Evolutionary conservation across 78 protist species (phyloP).

Genomic region (Guillardia theta): DNA sequence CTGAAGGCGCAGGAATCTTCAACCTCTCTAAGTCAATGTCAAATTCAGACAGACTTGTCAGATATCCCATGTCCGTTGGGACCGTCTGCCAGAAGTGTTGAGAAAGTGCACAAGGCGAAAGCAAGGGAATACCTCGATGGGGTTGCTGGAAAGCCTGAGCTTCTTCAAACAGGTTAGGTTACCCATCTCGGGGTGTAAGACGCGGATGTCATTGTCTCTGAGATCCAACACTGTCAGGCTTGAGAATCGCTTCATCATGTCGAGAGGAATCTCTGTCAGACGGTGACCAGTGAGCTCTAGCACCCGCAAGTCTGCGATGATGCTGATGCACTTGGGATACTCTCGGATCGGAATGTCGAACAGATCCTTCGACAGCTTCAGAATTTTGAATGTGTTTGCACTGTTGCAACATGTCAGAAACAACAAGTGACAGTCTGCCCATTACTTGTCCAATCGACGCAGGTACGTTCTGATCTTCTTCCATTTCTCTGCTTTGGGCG

Average conservation of each 20-base stretch:
- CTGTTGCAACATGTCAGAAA: too few relatives aligned
- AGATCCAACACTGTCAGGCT: background rate
- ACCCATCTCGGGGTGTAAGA: background rate
- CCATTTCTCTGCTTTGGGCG: background rate
- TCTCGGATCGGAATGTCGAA: background rate
- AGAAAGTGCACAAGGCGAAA: too few relatives aligned
- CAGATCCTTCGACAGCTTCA: background rate
- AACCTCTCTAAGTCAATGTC: background rate
- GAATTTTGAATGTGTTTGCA: background rate
- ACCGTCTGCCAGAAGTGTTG: too few relatives aligned
- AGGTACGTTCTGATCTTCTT: background rate
- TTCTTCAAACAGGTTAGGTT: background rate
- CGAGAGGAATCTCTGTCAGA: background rate
- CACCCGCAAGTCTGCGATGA: background rate
- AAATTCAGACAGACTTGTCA: background rate
- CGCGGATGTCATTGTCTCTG: background rate
- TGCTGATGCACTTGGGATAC: background rate
- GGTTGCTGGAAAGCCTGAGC: background rate
- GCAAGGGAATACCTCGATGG: background rate
- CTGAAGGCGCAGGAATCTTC: background rate
- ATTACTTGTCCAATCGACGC: background rate
- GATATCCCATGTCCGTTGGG: background rate
- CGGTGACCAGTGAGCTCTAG: background rate
- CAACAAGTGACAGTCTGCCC: too few relatives aligned
- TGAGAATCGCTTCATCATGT: background rate